Evolutionary conservation across 106 monocot genomes (phyloP).

Genomic region (Acorus calamus): DNA sequence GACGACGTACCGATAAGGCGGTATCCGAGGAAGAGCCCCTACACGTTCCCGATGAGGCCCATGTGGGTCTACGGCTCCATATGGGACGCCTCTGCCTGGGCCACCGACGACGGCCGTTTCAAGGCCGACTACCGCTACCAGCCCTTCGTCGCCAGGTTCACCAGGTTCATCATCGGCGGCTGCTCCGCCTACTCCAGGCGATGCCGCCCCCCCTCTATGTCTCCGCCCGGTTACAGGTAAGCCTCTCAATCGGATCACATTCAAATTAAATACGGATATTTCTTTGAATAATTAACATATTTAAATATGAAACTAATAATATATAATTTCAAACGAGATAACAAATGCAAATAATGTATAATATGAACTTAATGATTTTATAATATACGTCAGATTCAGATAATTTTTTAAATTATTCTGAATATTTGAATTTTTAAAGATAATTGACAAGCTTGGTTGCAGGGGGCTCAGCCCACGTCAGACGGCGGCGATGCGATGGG

Average conservation of each 20-base stretch:
- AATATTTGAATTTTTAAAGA: too few relatives aligned
- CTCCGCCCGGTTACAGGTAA: conserved; percentile 19
- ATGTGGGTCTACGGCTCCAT: conserved; percentile 90
- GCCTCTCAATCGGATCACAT: too few relatives aligned
- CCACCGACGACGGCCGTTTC: conserved; percentile 67
- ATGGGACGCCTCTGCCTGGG: conserved; percentile 85
- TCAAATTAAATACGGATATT: too few relatives aligned
- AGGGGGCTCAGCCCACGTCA: conserved; percentile 44
- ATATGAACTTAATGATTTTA: too few relatives aligned
- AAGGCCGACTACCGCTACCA: conserved; percentile 62
- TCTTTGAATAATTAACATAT: too few relatives aligned
- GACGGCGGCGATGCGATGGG: conserved; percentile 58
- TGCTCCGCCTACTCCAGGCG: conserved; percentile 32
- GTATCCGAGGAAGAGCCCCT: conserved; percentile 35
- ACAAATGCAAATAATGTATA: too few relatives aligned
- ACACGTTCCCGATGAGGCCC: conserved; percentile 52
- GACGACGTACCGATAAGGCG: conserved; percentile 63
- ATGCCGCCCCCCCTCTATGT: conserved; percentile 37
- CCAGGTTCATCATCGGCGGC: conserved; percentile 34
- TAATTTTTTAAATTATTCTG: too few relatives aligned
- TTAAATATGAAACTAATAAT: too few relatives aligned
- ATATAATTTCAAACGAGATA: too few relatives aligned
- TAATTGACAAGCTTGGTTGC: too few relatives aligned
- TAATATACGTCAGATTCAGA: too few relatives aligned
- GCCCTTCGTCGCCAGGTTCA: conserved; percentile 48